phyloP scores from a whole-genome alignment of 768 basidiomycete genomes.

The Suillus clintonianus region DNA sequence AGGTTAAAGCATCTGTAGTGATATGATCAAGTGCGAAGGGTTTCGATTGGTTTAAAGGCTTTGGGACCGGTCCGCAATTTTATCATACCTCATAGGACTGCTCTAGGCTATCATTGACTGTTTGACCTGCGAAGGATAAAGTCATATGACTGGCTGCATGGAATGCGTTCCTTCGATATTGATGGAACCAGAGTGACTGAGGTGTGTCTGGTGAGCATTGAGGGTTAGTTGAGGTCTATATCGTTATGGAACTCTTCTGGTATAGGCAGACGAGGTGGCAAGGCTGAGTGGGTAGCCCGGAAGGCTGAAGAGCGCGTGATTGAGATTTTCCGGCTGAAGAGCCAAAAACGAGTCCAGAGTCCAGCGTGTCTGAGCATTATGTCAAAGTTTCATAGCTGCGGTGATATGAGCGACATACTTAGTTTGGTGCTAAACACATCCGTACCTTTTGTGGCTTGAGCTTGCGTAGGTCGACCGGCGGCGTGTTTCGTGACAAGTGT shows the following conservation, averaged over 20 bases:
- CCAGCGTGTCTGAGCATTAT: too few species aligned
- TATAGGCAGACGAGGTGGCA: constrained; percentile 14
- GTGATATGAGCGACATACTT: too few species aligned
- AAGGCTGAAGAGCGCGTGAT: constrained; percentile 8
- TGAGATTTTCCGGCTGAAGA: not conserved
- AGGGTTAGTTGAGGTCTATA: constrained; percentile 13
- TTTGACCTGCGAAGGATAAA: not conserved
- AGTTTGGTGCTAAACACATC: too few species aligned
- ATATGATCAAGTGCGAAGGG: not conserved
- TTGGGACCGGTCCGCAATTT: not conserved
- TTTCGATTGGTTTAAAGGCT: not conserved
- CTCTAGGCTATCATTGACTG: not conserved
- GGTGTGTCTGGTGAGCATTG: constrained; percentile 17
- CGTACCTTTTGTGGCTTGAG: too few species aligned
- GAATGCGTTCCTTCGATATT: constrained; percentile 12
- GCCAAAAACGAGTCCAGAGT: too few species aligned
- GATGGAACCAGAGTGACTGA: constrained; percentile 14
- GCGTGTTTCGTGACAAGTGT: too few species aligned
- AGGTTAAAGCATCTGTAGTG: not conserved
- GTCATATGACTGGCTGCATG: constrained; percentile 12
- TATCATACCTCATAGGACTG: not conserved
- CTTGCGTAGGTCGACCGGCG: too few species aligned
- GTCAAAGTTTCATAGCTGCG: too few species aligned
- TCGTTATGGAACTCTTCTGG: constrained; percentile 13
- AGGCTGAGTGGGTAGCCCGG: constrained; percentile 3